Percentiles rank a stretch among this genome's conserved stretches.
These are phyloP conservation scores for Pseudomonodictys pantanalensis DNA, from an alignment of 495 filamentous ascomycete species.

Conservation along the genomic window DNA sequence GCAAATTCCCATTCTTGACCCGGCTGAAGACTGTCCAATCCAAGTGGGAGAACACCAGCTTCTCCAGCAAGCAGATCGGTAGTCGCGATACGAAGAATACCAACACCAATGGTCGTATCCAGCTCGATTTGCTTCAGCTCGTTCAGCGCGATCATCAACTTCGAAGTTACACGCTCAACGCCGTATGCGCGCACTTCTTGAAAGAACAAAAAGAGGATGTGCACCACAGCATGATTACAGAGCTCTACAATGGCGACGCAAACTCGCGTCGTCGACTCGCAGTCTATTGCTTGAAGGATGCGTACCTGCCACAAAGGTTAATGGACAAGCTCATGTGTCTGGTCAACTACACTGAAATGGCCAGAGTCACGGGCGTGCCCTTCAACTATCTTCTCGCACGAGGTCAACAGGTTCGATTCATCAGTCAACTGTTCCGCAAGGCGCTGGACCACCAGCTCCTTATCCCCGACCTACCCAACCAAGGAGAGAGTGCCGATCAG, in stretches of 20 bases:
- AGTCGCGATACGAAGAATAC: slow-evolving; percentile 90
- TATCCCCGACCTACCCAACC: slow-evolving; percentile 74
- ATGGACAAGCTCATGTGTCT: slow-evolving; percentile 98
- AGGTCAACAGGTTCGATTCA: slow-evolving; percentile 96
- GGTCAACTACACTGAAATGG: slow-evolving; percentile 99
- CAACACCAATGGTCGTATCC: slow-evolving; percentile 90
- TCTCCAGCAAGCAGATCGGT: slow-evolving; percentile 98
- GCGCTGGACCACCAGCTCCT: slow-evolving; percentile 88
- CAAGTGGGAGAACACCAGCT: slow-evolving; percentile 69
- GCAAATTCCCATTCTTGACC: slow-evolving; percentile 79
- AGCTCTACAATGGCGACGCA: slow-evolving; percentile 89
- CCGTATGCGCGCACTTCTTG: slow-evolving; percentile 93
- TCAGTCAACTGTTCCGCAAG: slow-evolving; percentile 96
- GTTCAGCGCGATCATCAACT: slow-evolving; percentile 93
- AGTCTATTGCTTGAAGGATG: slow-evolving; percentile 97
- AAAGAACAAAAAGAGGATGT: slow-evolving; percentile 99
- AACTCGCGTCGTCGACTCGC: slow-evolving; percentile 87
- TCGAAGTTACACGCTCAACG: slow-evolving; percentile 95
- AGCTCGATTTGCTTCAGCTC: slow-evolving; percentile 88
- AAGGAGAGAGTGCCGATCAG: slow-evolving; percentile 66
- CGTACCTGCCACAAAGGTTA: slow-evolving; percentile 87
- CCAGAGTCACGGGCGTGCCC: slow-evolving; percentile 95
- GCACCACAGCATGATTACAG: slow-evolving; percentile 98
- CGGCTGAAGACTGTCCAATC: slow-evolving; percentile 65
- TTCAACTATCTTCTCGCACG: slow-evolving; percentile 91